phyloP scores from a whole-genome alignment of 78 protist genomes.

The Dictyostelium brefeldianum region DNA sequence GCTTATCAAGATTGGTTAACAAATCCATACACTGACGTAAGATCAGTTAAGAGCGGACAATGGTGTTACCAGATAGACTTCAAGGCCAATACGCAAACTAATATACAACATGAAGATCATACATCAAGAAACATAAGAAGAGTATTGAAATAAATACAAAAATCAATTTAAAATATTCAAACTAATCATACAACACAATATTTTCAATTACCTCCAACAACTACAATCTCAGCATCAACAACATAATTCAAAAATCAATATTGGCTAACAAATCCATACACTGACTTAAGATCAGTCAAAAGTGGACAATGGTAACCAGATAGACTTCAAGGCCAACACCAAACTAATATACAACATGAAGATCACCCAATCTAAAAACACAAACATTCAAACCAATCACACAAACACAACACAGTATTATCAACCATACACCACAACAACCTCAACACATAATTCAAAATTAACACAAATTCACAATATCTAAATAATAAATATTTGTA shows the following conservation, averaged over 20 bases:
- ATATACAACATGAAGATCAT: conserved; percentile 75
- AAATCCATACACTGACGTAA: conserved; percentile 73
- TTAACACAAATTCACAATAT: no score
- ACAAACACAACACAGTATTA: no score
- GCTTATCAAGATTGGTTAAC: conserved; percentile 60
- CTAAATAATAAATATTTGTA: no score
- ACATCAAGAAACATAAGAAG: conserved; percentile 60
- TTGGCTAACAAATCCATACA: conserved; percentile 60
- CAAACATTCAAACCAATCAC: no score
- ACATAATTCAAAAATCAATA: neutral
- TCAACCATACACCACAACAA: no score
- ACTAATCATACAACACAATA: neutral
- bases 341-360: conserved; percentile 77
- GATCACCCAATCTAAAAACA: no score
- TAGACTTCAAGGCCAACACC: conserved; percentile 58
- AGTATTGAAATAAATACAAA: neutral
- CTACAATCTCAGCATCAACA: no score
- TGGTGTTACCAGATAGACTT: conserved; percentile 80
- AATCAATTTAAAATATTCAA: no score
- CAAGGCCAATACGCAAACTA: conserved; percentile 49
- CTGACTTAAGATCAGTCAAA: conserved; percentile 70
- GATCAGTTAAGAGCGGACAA: conserved; percentile 62
- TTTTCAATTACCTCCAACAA: no score
- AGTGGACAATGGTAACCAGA: conserved; percentile 72
- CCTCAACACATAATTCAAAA: no score